Evolutionary conservation across 2,329 filamentous ascomycete genomes (phyloP).

Genomic region (Fusarium sambucinum): DNA sequence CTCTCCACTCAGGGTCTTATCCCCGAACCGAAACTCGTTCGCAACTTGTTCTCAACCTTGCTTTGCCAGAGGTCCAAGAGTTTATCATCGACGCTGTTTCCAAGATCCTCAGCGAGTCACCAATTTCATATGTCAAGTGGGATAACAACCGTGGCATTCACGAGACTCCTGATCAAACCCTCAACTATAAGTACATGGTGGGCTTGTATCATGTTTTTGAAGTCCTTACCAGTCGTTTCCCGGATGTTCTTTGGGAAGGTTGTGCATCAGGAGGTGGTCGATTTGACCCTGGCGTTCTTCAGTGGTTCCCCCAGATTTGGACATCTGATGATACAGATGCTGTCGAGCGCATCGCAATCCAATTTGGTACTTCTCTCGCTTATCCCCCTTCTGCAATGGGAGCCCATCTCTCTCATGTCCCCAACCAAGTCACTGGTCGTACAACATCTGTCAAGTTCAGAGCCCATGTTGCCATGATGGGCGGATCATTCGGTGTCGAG

Average conservation of each 20-base stretch:
- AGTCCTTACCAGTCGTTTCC: conserved; percentile 69
- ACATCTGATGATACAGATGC: conserved; percentile 75
- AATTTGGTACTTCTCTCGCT: conserved; percentile 72
- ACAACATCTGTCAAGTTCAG: conserved; percentile 70
- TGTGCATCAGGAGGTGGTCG: conserved; percentile 74
- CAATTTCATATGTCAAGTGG: conserved; percentile 74
- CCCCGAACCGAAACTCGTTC: conserved; percentile 66
- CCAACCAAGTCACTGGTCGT: conserved; percentile 66
- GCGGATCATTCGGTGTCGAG: conserved; percentile 75
- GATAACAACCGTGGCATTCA: conserved; percentile 76
- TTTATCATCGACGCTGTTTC: conserved; percentile 70
- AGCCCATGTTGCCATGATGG: conserved; percentile 76
- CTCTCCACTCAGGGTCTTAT: conserved; percentile 67
- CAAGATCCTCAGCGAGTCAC: conserved; percentile 63
- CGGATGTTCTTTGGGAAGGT: conserved; percentile 73
- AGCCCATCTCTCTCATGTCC: conserved; percentile 72
- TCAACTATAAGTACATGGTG: conserved; percentile 70
- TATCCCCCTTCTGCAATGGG: conserved; percentile 74
- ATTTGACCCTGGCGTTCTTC: conserved; percentile 72
- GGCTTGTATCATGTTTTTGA: conserved; percentile 74
- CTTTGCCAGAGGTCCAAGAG: conserved; percentile 70
- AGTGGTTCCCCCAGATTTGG: conserved; percentile 76
- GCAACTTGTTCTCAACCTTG: conserved; percentile 73
- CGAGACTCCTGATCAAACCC: conserved; percentile 66
- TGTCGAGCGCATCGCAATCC: conserved; percentile 70